These are phyloP conservation scores for Nigrospora osmanthi DNA, from an alignment of 2,329 filamentous ascomycete species.

Conservation along the genomic window DNA sequence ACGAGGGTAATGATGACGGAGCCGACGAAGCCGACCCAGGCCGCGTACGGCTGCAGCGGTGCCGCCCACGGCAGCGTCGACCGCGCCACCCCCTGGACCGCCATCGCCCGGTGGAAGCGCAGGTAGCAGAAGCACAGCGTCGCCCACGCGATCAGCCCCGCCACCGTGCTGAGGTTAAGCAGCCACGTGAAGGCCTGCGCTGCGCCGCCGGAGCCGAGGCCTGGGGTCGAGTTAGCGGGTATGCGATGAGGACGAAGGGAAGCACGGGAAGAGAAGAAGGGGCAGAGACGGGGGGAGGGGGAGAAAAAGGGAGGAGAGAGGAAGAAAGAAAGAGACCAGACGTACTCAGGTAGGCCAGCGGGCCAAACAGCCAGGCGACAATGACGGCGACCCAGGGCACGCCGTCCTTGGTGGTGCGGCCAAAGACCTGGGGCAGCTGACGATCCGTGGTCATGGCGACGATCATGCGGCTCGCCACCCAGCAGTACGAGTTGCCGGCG, in stretches of 20 bases:
- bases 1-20: slow-evolving; percentile 13
- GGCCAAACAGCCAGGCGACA: slow-evolving; percentile 26
- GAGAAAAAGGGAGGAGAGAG: too few relatives aligned
- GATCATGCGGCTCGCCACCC: slow-evolving; percentile 21
- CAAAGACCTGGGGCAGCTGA: slow-evolving; percentile 25
- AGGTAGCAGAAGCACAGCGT: slow-evolving; percentile 8
- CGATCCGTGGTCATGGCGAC: slow-evolving; percentile 8
- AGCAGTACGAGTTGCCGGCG: slow-evolving; percentile 31
- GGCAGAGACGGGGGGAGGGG: too few relatives aligned
- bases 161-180: slow-evolving; percentile 5
- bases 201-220: slow-evolving; percentile 7
- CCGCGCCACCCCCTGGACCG: slow-evolving; percentile 4
- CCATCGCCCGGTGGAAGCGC: slow-evolving; percentile 5
- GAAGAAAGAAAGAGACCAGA: too few relatives aligned
- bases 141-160: slow-evolving; percentile 7
- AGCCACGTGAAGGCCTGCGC: slow-evolving; percentile 12
- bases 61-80: slow-evolving; percentile 3
- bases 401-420: slow-evolving; percentile 26
- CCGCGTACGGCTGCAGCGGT: slow-evolving; percentile 7
- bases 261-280: not conserved
- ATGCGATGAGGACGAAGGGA: not conserved
- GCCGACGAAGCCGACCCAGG: slow-evolving; percentile 7
- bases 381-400: slow-evolving; percentile 35
- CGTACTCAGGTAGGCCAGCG: slow-evolving; percentile 29
- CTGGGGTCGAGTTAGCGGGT: not conserved